Percentiles rank a stretch among this genome's conserved stretches.
These are phyloP conservation scores for Irpex rosettiformis DNA, from an alignment of 1,284 basidiomycete genomes.

Conservation along the genomic window DNA sequence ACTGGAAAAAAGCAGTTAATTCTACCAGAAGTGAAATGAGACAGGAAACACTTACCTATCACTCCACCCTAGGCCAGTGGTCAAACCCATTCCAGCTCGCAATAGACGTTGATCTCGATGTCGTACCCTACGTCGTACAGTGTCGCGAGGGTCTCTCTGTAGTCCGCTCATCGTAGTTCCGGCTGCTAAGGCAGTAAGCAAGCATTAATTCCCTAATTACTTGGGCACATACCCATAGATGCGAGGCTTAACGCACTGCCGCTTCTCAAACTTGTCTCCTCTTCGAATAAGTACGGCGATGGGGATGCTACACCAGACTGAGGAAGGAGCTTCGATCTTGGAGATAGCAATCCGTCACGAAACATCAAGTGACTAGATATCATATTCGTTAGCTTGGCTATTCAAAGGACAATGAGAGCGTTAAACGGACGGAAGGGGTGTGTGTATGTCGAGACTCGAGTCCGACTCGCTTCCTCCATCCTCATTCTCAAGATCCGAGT, in stretches of 20 bases:
- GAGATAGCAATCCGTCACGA: conserved; percentile 69
- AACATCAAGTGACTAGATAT: conserved; percentile 63
- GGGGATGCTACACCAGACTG: conserved; percentile 16
- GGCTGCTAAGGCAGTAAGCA: conserved; percentile 12
- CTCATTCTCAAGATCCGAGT: conserved; percentile 27
- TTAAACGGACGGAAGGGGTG: conserved; percentile 67
- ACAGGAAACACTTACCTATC: conserved; percentile 52
- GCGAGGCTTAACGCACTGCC: conserved; percentile 27
- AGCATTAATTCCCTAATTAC: not conserved
- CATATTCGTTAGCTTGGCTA: not conserved
- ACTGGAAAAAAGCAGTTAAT: conserved; percentile 30
- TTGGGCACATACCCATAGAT: conserved; percentile 14
- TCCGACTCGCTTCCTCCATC: conserved; percentile 48
- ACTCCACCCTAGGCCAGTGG: conserved; percentile 80
- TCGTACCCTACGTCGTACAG: conserved; percentile 53
- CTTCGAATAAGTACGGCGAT: conserved; percentile 18
- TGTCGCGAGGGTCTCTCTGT: conserved; percentile 64
- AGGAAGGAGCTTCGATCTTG: conserved; percentile 63
- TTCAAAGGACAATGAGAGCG: not conserved
- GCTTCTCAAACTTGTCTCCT: conserved; percentile 15
- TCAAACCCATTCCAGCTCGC: conserved; percentile 70
- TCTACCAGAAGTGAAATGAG: not conserved
- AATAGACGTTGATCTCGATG: conserved; percentile 72
- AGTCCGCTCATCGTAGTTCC: conserved; percentile 50
- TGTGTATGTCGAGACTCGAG: conserved; percentile 74